Percentiles rank a stretch among this genome's conserved stretches.
phyloP scores from a whole-genome alignment of 257 asterid genomes.

The Fraxinus quadrangulata region DNA sequence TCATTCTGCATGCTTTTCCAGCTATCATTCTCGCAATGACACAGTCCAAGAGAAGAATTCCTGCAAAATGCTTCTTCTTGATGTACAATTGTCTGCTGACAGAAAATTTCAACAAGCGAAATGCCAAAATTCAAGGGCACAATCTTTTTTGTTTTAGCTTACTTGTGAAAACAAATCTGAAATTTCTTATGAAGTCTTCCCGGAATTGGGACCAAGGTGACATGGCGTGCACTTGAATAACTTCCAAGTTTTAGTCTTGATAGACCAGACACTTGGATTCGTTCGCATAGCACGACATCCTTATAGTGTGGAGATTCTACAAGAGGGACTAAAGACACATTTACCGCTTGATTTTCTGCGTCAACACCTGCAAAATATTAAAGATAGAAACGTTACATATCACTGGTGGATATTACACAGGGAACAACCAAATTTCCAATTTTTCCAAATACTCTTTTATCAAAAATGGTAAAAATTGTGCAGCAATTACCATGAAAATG shows the following conservation, averaged over 20 bases:
- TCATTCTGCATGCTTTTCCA: constrained; percentile 74
- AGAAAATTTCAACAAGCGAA: constrained; percentile 8
- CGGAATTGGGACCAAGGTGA: constrained; percentile 64
- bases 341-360: constrained; percentile 53
- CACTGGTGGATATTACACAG: constrained; percentile 9
- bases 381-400: constrained; percentile 20
- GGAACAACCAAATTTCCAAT: neutral
- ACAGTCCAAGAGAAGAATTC: constrained; percentile 71
- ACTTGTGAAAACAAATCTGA: constrained; percentile 78
- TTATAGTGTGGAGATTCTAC: constrained; percentile 42
- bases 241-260: constrained; percentile 70
- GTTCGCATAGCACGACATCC: constrained; percentile 58
- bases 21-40: constrained; percentile 59
- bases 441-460: neutral
- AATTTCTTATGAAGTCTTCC: constrained; percentile 62
- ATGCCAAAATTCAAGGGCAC: constrained; percentile 6
- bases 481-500: neutral
- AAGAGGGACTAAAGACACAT: constrained; percentile 51
- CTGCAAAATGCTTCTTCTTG: constrained; percentile 44
- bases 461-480: neutral
- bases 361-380: constrained; percentile 47
- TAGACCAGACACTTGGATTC: constrained; percentile 61
- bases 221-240: constrained; percentile 66
- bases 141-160: constrained; percentile 26
- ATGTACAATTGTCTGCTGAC: constrained; percentile 8